Base-by-base conservation (phyloP, 345 rosid species). In the Hibiscus tridactylites region DNA sequence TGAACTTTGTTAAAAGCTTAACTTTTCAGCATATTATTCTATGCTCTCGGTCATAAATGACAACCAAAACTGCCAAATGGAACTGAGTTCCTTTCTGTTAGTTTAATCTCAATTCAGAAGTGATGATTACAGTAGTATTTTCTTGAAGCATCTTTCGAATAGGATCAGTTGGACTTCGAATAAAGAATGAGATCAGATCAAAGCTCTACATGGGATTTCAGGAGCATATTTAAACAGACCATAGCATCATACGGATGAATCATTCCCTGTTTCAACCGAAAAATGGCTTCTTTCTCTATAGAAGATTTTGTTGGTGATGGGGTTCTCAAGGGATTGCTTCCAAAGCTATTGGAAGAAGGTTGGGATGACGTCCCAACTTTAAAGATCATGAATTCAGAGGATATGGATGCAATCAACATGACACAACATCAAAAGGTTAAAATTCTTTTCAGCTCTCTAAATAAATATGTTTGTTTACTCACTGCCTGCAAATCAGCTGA, bases 341-440 rank as follows among this genome's bases (percentile, higher is more conserved):
- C 88, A 50, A 87, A 77, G 77, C 76, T 87, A 65, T 11, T 85
- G 12, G 88, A 89, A 33, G 90, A 87, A 78, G 94, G 91, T 1
- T 89, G 94, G 91, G 94, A 87, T 71, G 91, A 89, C 64, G 87
- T 89, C 0, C 88, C 90, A 57, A 85, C 94, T 46, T 76, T 87
- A 71, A 89, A 87, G 87, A 82, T 87, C 57, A 84, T 87, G 90
- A 84, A 76, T 60, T 21, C 85, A 17, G 90, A 84, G 39, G 95
- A 84, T 47, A 84, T 83, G 88, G 85, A 78, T 54, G 78, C 82
- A 66, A 69, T 87, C 12, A 77, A 69, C 79, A 77, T 89, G 91
- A 80, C 86, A 75, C 91, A 42, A 16, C 77, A 65, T 52, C 85
- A 89, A 62, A 87, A 85, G 87, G 91, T 87, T 39, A 7, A 8